Evolutionary conservation across 176 grass and related monocot genomes (phyloP).

Genomic region (Saccharum spontaneum): DNA sequence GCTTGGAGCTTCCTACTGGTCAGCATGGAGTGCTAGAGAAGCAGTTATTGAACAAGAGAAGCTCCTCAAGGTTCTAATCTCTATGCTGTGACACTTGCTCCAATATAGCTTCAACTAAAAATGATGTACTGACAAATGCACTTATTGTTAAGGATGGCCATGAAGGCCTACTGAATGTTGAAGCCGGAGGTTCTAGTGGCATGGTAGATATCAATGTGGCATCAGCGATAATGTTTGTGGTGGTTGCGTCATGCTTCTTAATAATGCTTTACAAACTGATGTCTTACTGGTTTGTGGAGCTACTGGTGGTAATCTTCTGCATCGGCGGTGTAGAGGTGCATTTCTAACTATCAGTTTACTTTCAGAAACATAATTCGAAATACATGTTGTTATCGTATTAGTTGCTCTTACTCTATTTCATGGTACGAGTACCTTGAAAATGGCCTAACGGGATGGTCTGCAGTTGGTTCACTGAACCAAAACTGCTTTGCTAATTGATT

Average conservation of each 20-base stretch:
- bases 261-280: conserved; percentile 93
- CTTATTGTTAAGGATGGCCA: conserved; percentile 72
- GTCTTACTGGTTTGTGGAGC: conserved; percentile 86
- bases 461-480: not conserved
- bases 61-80: conserved; percentile 74
- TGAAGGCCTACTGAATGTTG: conserved; percentile 57
- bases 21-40: conserved; percentile 86
- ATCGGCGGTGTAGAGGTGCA: conserved; percentile 89
- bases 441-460: not conserved
- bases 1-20: conserved; percentile 95
- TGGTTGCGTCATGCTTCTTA: conserved; percentile 89
- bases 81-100: conserved; percentile 12
- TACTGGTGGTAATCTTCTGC: conserved; percentile 93
- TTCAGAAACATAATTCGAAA: not conserved
- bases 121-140: conserved; percentile 29
- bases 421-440: not conserved
- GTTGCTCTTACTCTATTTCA: not conserved
- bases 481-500: not conserved
- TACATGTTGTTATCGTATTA: not conserved
- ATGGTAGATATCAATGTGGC: conserved; percentile 76
- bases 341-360: conserved; percentile 24
- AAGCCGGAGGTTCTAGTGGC: conserved; percentile 60
- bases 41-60: conserved; percentile 77
- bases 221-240: conserved; percentile 93
- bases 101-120: conserved; percentile 16